These are phyloP conservation scores for Leccinum boreale DNA, from an alignment of 768 basidiomycete genomes.

Conservation along the genomic window DNA sequence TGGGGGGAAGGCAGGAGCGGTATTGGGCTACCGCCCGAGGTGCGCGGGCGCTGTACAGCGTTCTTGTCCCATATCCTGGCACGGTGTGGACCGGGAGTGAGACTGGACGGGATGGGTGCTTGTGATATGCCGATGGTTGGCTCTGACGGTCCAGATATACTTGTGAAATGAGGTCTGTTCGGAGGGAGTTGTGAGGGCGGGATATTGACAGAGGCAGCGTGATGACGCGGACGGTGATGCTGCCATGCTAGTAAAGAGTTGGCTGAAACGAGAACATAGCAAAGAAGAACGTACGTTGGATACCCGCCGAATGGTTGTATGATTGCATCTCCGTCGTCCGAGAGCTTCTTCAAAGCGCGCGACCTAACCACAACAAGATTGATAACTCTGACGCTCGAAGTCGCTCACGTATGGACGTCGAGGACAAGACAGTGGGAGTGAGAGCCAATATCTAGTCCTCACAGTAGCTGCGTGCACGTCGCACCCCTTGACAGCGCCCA, in stretches of 20 bases:
- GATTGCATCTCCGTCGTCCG: constrained; percentile 24
- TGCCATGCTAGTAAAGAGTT: constrained; percentile 15
- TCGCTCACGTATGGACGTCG: neutral
- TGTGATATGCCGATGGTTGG: constrained; percentile 1
- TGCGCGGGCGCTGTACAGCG: constrained; percentile 10
- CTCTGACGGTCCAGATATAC: constrained; percentile 11
- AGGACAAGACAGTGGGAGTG: neutral
- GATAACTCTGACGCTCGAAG: no score
- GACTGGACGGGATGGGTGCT: constrained; percentile 21
- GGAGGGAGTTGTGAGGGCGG: constrained; percentile 10
- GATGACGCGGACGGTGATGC: constrained; percentile 19
- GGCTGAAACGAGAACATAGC: neutral
- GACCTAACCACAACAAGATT: neutral
- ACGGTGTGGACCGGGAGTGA: constrained; percentile 23
- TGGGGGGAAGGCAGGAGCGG: constrained; percentile 6
- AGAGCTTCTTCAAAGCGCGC: neutral
- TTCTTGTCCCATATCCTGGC: constrained; percentile 21
- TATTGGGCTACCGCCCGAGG: constrained; percentile 1
- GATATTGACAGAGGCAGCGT: constrained; percentile 18
- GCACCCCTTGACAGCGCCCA: constrained; percentile 18
- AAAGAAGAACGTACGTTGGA: neutral
- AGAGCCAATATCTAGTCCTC: neutral
- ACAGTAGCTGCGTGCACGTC: constrained; percentile 1
- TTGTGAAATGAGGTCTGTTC: constrained; percentile 20
- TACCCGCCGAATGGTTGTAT: constrained; percentile 32